Conservation (phyloP, 208 protist genomes). For the Phytomonas sp. region DNA sequence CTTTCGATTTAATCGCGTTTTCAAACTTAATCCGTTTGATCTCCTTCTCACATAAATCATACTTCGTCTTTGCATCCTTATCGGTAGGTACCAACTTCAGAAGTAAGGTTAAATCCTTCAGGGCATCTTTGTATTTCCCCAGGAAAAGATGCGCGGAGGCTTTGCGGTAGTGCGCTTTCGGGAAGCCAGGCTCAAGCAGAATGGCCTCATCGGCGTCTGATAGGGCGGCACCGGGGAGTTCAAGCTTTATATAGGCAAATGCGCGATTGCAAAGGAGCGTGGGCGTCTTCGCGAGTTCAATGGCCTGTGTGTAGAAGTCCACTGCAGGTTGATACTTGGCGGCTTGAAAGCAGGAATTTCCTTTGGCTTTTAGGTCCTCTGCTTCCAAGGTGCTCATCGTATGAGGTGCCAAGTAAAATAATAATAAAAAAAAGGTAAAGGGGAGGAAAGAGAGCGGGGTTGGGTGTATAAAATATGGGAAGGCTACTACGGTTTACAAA, state of each 20-base stretch:
- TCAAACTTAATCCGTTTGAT: slow-evolving; percentile 91
- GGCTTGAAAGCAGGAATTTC: slow-evolving; percentile 82
- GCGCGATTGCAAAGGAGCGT: slow-evolving; percentile 92
- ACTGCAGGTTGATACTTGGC: slow-evolving; percentile 89
- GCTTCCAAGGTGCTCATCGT: neutral
- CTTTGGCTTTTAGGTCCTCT: slow-evolving; percentile 34
- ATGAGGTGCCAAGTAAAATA: neutral
- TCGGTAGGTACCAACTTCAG: slow-evolving; percentile 88
- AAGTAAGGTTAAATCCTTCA: slow-evolving; percentile 88
- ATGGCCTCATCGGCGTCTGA: slow-evolving; percentile 89
- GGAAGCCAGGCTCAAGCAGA: slow-evolving; percentile 87
- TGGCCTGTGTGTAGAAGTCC: slow-evolving; percentile 86
- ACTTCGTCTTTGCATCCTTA: slow-evolving; percentile 84
- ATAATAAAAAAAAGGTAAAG: slow-evolving; percentile 11
- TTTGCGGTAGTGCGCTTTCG: slow-evolving; percentile 97
- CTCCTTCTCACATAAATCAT: slow-evolving; percentile 91
- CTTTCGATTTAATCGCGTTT: slow-evolving; percentile 90
- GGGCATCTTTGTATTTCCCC: slow-evolving; percentile 93
- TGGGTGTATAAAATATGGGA: neutral
- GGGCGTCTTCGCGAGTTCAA: slow-evolving; percentile 71
- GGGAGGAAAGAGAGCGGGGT: slow-evolving; percentile 2
- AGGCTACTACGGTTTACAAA: slow-evolving; percentile 1
- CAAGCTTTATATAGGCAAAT: slow-evolving; percentile 91
- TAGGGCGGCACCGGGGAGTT: slow-evolving; percentile 89
- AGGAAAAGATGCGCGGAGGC: slow-evolving; percentile 92